phyloP scores from a whole-genome alignment of 805 yeast genomes.

The Starmera pachycereana region DNA sequence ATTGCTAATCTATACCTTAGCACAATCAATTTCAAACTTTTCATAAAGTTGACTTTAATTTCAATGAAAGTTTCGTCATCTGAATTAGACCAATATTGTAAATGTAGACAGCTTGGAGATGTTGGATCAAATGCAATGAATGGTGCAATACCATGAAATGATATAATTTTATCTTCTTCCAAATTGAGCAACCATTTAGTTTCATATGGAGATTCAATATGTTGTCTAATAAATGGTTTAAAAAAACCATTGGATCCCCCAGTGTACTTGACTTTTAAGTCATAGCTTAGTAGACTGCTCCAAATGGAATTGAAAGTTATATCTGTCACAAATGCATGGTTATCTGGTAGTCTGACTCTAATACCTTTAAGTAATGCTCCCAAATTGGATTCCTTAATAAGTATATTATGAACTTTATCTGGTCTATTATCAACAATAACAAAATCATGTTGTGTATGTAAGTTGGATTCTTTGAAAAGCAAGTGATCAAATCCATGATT shows the following conservation, averaged over 20 bases:
- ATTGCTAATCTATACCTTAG: constrained; percentile 69
- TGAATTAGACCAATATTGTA: constrained; percentile 41
- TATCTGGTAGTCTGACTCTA: constrained; percentile 28
- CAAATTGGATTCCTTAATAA: constrained; percentile 14
- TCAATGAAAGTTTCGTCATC: constrained; percentile 2
- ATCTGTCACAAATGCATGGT: constrained; percentile 34
- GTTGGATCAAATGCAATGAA: constrained; percentile 40
- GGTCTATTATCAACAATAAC: constrained; percentile 27
- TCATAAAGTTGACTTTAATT: constrained; percentile 20
- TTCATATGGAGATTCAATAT: constrained; percentile 54
- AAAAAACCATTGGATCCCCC: constrained; percentile 20
- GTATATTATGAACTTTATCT: constrained; percentile 14
- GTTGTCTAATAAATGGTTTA: constrained; percentile 61
- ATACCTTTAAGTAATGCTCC: constrained; percentile 13
- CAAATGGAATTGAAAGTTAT: constrained; percentile 45
- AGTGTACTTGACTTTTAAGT: constrained; percentile 17
- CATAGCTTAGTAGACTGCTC: constrained; percentile 53
- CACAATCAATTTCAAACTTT: constrained; percentile 58
- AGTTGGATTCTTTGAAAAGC: too few relatives aligned
- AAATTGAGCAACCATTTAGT: constrained; percentile 69
- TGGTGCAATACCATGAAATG: constrained; percentile 60
- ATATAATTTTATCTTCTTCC: constrained; percentile 26
- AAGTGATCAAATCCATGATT: constrained; percentile 30
- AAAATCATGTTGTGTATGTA: constrained; percentile 11
- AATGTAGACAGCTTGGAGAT: constrained; percentile 19